These are phyloP conservation scores for Sabuloglossum arenarium DNA, from an alignment of 495 filamentous ascomycete species.

Conservation along the genomic window DNA sequence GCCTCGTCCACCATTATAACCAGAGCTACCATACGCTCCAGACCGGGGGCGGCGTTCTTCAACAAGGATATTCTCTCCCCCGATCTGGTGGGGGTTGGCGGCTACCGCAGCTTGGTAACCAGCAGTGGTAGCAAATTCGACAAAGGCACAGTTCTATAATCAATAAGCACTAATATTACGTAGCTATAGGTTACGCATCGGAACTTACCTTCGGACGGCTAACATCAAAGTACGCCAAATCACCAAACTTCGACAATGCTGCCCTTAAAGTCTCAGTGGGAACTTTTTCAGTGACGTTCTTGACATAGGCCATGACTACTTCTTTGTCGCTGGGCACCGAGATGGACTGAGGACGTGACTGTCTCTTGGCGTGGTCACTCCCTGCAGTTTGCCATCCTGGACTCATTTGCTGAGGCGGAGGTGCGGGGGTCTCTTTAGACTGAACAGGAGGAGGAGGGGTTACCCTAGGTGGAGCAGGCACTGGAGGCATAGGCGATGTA, in stretches of 20 bases:
- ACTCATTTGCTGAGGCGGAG: conserved; percentile 22
- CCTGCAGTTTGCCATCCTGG: conserved; percentile 70
- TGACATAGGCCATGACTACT: conserved; percentile 64
- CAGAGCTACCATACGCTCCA: conserved; percentile 39
- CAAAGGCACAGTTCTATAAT: conserved; percentile 77
- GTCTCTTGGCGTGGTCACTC: conserved; percentile 54
- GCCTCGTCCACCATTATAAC: conserved; percentile 40
- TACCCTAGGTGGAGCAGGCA: conserved; percentile 13
- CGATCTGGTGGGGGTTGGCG: conserved; percentile 71
- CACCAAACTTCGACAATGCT: conserved; percentile 49
- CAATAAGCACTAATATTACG: conserved; percentile 1
- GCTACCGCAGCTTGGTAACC: conserved; percentile 63
- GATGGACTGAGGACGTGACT: conserved; percentile 39
- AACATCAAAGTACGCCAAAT: conserved; percentile 73
- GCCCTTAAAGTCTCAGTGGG: conserved; percentile 42
- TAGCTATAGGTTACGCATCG: background rate
- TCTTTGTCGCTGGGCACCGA: conserved; percentile 35
- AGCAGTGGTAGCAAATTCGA: conserved; percentile 65
- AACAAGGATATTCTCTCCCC: conserved; percentile 57
- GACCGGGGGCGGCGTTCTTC: conserved; percentile 73
- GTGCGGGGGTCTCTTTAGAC: conserved; percentile 22
- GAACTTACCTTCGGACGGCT: conserved; percentile 63
- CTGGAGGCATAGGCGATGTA: conserved; percentile 21
- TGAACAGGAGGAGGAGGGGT: conserved; percentile 13
- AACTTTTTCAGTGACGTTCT: conserved; percentile 79